These are phyloP conservation scores for Pyrus pyrifolia DNA, from an alignment of 306 rosid genomes.

Conservation along the genomic window DNA sequence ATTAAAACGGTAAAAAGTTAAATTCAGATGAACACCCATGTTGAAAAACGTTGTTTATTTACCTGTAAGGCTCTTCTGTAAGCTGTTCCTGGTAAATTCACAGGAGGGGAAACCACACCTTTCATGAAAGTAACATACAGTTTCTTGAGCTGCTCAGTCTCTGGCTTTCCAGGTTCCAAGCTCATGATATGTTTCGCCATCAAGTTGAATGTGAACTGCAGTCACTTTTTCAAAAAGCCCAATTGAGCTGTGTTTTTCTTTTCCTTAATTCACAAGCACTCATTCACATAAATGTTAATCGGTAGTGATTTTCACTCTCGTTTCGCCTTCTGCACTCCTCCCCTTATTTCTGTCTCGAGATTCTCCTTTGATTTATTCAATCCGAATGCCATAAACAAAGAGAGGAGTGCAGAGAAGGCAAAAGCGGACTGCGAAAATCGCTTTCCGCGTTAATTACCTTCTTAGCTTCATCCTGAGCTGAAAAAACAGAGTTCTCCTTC, in stretches of 20 bases:
- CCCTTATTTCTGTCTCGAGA: neutral
- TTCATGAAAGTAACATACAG: conserved; percentile 90
- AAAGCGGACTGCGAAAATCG: neutral
- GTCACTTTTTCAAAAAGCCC: conserved; percentile 7
- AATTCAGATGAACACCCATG: neutral
- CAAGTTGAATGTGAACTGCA: conserved; percentile 89
- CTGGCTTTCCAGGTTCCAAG: conserved; percentile 75
- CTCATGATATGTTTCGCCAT: conserved; percentile 95
- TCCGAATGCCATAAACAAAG: neutral
- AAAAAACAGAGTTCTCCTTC: conserved; percentile 50
- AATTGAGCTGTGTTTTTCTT: neutral
- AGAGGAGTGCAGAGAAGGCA: neutral
- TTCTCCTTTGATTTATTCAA: neutral
- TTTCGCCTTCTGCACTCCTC: neutral
- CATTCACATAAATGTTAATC: neutral
- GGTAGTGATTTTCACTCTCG: neutral
- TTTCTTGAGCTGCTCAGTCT: conserved; percentile 77
- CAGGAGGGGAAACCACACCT: conserved; percentile 83
- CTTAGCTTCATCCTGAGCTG: conserved; percentile 91
- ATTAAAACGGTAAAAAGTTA: neutral
- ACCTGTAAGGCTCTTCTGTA: conserved; percentile 87
- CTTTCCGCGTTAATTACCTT: conserved; percentile 33
- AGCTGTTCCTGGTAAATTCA: conserved; percentile 90
- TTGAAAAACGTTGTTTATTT: neutral
- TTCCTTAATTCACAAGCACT: conserved; percentile 6